Evolutionary conservation across 1,284 basidiomycete species (phyloP), one percentile per base, ranked within the genome.

Genomic region (Ustilago bromivora): DNA sequence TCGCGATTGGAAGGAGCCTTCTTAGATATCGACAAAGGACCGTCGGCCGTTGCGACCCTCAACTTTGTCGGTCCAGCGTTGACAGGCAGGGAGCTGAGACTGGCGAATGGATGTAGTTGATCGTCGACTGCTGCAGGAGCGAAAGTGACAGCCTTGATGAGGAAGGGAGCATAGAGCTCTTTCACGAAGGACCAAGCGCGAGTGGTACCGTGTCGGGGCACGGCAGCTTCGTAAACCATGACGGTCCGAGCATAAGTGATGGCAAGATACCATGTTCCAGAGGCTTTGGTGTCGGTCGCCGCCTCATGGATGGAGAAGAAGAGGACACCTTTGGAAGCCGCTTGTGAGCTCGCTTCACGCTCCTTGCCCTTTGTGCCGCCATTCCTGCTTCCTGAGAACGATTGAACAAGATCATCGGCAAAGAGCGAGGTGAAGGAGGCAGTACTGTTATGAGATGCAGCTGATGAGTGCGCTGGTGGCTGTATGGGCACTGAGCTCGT

Each of bases 241-340:
- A 82, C 67, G 38, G 69, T 75, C 43, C 78, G 78, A 36, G 76
- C 57, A 19, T 68, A 71, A 10, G 80, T 68, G 17, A 82, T 62
- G 28, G 80, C 80, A 9, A 82, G 55, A 57, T 82, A 82, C 80
- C 80, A 82, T 13, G 80, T 82, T 17, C 80, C 80, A 9, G 71
- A 53, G 6, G 67, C 78, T 46, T 79, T 79, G 49, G 71, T 72
- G 35, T 80, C 71, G 12, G 67, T 32, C 23, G 34, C 62, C 4
- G 80, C 80, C 51, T 82, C 79, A 43, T 80, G 76, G 3, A 82
- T 63, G 5, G 80, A 63, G 60, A 78, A 82, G 69, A 81, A 82
- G 11, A 78, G 38, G 23, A 79, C 74, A 31, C 79, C 79, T 31
- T 71, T 78, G 47, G 71, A 69, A 43, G 66, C 60, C 17, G 55